Percentiles rank a stretch among this genome's conserved stretches.
These are phyloP conservation scores for Phytophthora tubulina DNA, from an alignment of 352 stramenopile species.

Conservation along the genomic window DNA sequence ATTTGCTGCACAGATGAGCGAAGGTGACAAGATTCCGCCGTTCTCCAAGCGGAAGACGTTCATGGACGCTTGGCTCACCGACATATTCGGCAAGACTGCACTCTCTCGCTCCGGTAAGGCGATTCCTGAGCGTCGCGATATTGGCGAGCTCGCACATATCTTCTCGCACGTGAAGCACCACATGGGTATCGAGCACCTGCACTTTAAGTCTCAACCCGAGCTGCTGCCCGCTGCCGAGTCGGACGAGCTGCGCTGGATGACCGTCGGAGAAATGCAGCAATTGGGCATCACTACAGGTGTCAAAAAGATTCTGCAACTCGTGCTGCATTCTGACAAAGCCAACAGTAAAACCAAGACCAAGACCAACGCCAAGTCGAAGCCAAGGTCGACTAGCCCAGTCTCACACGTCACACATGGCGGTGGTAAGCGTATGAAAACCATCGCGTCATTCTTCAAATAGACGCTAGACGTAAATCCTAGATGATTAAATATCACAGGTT, in stretches of 20 bases:
- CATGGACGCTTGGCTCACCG: slow-evolving; percentile 52
- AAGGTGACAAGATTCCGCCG: slow-evolving; percentile 71
- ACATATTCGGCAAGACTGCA: slow-evolving; percentile 44
- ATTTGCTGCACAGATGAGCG: slow-evolving; percentile 53
- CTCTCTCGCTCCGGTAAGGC: slow-evolving; percentile 34
- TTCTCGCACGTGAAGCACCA: slow-evolving; percentile 93
- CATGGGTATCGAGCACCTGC: slow-evolving; percentile 90
- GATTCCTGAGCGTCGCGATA: slow-evolving; percentile 52
- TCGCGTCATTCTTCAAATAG: slow-evolving; percentile 79
- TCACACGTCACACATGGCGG: slow-evolving; percentile 55
- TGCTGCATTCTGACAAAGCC: slow-evolving; percentile 35
- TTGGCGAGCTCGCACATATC: slow-evolving; percentile 86
- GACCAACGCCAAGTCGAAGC: slow-evolving; percentile 18
- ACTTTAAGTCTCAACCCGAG: slow-evolving; percentile 52
- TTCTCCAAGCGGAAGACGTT: slow-evolving; percentile 71
- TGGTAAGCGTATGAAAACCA: slow-evolving; percentile 63
- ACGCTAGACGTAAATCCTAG: slow-evolving; percentile 18
- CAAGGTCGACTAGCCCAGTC: slow-evolving; percentile 23
- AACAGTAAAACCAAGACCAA: slow-evolving; percentile 18
- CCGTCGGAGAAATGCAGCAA: slow-evolving; percentile 72
- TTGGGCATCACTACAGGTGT: slow-evolving; percentile 89
- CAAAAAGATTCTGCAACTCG: slow-evolving; percentile 86
- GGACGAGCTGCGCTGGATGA: slow-evolving; percentile 76
- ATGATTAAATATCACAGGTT: slow-evolving; percentile 23
- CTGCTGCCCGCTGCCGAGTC: slow-evolving; percentile 24